Evolutionary conservation across 768 basidiomycete genomes (phyloP).

Genomic region (Russula griseocarnosa): DNA sequence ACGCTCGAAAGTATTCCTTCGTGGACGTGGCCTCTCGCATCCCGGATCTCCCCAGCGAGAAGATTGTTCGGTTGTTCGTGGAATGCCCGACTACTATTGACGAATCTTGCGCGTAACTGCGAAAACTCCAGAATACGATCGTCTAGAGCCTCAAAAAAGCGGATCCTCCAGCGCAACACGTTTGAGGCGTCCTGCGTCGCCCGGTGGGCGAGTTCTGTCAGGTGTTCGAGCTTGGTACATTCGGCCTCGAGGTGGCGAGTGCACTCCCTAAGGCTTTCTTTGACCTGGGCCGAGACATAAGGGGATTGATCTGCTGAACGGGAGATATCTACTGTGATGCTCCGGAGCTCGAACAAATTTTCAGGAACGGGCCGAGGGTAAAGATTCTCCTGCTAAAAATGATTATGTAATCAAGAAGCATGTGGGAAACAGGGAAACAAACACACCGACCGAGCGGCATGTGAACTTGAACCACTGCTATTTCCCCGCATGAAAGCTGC

Average conservation of each 20-base stretch:
- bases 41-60: slow-evolving; percentile 4
- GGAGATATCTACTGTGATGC: slow-evolving; percentile 5
- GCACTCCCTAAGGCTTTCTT: background rate
- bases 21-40: background rate
- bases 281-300: background rate
- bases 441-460: background rate
- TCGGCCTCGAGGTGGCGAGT: slow-evolving; percentile 14
- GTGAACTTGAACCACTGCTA: no score
- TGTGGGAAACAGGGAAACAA: background rate
- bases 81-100: slow-evolving; percentile 8
- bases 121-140: slow-evolving; percentile 3
- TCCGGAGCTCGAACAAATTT: slow-evolving; percentile 5
- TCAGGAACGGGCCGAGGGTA: slow-evolving; percentile 7
- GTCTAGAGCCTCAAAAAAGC: slow-evolving; percentile 5
- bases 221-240: background rate
- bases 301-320: background rate
- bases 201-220: slow-evolving; percentile 6
- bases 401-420: background rate
- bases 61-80: background rate
- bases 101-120: slow-evolving; percentile 3
- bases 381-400: background rate
- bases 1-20: slow-evolving; percentile 3
- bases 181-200: background rate
- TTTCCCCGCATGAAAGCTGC: slow-evolving; percentile 8
- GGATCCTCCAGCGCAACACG: no score